Conservation (phyloP, 805 yeast genomes). For the Saccharomycopsis microspora region DNA sequence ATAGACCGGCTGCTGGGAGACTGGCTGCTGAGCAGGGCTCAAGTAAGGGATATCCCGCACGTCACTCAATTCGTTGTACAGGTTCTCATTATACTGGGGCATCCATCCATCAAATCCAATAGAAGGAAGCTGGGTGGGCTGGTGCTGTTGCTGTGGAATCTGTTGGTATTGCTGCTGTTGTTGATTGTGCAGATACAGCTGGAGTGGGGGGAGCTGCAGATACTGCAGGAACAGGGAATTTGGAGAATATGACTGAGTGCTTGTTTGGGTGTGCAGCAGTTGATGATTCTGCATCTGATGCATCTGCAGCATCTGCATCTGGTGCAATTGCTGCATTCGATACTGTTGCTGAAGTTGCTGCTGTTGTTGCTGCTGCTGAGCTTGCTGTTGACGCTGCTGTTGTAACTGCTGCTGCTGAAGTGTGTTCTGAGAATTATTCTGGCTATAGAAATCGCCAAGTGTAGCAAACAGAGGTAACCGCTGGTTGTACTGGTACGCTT, state of each 20-base stretch:
- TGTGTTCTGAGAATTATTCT: too few relatives aligned
- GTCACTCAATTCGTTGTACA: too few relatives aligned
- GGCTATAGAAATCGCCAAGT: too few relatives aligned
- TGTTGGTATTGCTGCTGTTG: neutral
- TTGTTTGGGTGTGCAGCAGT: neutral
- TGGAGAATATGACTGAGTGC: too few relatives aligned
- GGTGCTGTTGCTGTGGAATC: slow-evolving; percentile 1
- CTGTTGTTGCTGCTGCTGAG: neutral
- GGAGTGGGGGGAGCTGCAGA: neutral
- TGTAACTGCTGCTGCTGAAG: neutral
- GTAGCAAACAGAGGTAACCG: too few relatives aligned
- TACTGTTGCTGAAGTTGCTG: neutral
- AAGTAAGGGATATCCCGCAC: too few relatives aligned
- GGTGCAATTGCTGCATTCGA: neutral
- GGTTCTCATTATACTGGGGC: too few relatives aligned
- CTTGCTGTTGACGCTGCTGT: neutral
- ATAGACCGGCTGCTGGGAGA: too few relatives aligned
- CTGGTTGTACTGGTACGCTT: too few relatives aligned
- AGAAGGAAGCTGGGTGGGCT: neutral
- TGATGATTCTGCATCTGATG: neutral
- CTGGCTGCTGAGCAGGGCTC: too few relatives aligned
- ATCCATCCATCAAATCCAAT: too few relatives aligned
- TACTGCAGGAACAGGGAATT: too few relatives aligned
- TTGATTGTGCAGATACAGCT: neutral
- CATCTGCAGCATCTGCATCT: neutral